Base-by-base conservation (phyloP, 2,329 filamentous ascomycete species). In the Talaromyces piceae region DNA sequence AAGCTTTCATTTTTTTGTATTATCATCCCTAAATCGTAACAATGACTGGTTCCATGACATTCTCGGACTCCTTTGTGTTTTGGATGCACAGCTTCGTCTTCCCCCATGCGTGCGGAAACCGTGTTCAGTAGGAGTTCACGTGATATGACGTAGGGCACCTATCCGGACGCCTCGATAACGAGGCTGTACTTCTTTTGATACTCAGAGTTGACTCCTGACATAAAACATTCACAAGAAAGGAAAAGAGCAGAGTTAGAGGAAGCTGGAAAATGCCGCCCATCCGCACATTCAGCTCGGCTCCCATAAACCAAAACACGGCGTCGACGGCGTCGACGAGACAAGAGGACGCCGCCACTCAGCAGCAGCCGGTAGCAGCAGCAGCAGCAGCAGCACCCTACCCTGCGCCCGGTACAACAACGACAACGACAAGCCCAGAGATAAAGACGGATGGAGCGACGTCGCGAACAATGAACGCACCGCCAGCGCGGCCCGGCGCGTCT, bases 1-100 rank as follows among this genome's bases (percentile, higher is more conserved):
- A 68, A 71, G 65, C 66, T 68, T 64, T 67, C 66, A 64, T 67
- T 64, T 61, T 53, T 25, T 43, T 41, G 4, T 25, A 43, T 16
- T 43, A n/a, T n/a, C n/a, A n/a, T n/a, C n/a, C n/a, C n/a, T n/a
- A n/a, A n/a, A n/a, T n/a, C n/a, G n/a, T n/a, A n/a, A n/a, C n/a
- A n/a, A n/a, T n/a, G n/a, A n/a, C n/a, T n/a, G n/a, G n/a, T n/a
- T n/a, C n/a, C n/a, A n/a, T n/a, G n/a, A n/a, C n/a, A n/a, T n/a
- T n/a, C n/a, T n/a, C n/a, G n/a, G n/a, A n/a, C n/a, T n/a, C n/a
- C n/a, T n/a, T n/a, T n/a, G n/a, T n/a, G n/a, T n/a, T n/a, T n/a
- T n/a, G n/a, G n/a, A n/a, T n/a, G n/a, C n/a, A n/a, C n/a, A n/a
- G n/a, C n/a, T n/a, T n/a, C n/a, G n/a, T n/a, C n/a, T n/a, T n/a